phyloP scores from a whole-genome alignment of 345 rosid species.

The Toxicodendron radicans region DNA sequence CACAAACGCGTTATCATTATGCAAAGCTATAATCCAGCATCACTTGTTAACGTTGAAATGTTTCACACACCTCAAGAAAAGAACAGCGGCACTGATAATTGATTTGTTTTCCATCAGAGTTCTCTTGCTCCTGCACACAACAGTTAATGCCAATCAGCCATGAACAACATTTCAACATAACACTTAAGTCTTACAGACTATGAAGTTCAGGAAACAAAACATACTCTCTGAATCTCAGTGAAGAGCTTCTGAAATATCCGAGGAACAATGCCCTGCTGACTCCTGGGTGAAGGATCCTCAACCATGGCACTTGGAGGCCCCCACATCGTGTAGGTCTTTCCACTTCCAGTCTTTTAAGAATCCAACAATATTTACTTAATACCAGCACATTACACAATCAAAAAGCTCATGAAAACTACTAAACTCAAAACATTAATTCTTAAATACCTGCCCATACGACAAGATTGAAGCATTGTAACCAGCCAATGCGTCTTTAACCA shows the following conservation, averaged over 20 bases:
- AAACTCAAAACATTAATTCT: not conserved
- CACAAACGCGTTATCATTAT: constrained; percentile 9
- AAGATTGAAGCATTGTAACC: constrained; percentile 85
- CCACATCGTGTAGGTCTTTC: constrained; percentile 97
- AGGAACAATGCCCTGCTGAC: constrained; percentile 86
- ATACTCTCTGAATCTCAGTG: constrained; percentile 72
- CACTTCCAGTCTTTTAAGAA: constrained; percentile 78
- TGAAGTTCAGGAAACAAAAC: constrained; percentile 22
- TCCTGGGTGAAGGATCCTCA: constrained; percentile 71
- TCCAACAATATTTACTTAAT: constrained; percentile 4
- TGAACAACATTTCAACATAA: not conserved
- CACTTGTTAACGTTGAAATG: not conserved
- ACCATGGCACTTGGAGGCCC: constrained; percentile 97
- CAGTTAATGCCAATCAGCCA: constrained; percentile 14
- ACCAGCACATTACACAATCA: not conserved
- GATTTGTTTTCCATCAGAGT: constrained; percentile 60
- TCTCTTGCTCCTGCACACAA: constrained; percentile 62
- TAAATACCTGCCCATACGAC: constrained; percentile 88
- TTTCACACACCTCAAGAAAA: constrained; percentile 75
- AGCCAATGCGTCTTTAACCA: constrained; percentile 73
- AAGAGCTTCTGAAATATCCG: constrained; percentile 82
- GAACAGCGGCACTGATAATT: constrained; percentile 97
- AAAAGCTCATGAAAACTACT: not conserved
- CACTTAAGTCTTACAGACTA: not conserved
- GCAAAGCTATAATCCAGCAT: not conserved